Evolutionary conservation across 805 yeast genomes (phyloP).

Genomic region (Saturnispora halmiae): DNA sequence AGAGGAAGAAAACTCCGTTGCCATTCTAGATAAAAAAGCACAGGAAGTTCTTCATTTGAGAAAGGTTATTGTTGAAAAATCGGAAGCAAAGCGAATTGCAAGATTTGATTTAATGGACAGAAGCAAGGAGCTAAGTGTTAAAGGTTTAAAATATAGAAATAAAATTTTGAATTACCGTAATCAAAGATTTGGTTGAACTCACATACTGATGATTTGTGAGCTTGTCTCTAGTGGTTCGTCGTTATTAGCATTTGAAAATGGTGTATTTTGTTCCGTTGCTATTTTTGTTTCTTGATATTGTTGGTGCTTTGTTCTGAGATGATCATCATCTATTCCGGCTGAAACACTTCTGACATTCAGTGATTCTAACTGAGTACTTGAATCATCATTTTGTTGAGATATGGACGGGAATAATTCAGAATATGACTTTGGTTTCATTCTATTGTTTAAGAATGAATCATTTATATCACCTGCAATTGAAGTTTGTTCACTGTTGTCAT

Average conservation of each 20-base stretch:
- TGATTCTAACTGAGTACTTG: constrained; percentile 3
- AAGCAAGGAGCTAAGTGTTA: constrained; percentile 28
- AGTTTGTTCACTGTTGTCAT: constrained; percentile 9
- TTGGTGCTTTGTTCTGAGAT: background rate
- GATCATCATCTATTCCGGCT: background rate
- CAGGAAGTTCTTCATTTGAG: constrained; percentile 14
- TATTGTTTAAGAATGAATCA: constrained; percentile 1
- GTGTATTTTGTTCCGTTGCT: background rate
- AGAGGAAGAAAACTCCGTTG: constrained; percentile 41
- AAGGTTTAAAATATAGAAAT: constrained; percentile 58
- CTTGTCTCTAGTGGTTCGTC: constrained; percentile 15
- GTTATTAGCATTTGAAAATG: background rate
- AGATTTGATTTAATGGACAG: constrained; percentile 12
- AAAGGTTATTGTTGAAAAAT: constrained; percentile 19
- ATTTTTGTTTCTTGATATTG: background rate
- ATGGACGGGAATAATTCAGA: constrained; percentile 6
- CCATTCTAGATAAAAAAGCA: constrained; percentile 15
- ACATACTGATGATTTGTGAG: constrained; percentile 6
- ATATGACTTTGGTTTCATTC: constrained; percentile 4
- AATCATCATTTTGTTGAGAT: background rate
- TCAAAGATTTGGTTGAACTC: constrained; percentile 14
- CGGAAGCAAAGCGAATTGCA: constrained; percentile 38
- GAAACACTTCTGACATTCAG: constrained; percentile 5
- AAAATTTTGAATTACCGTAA: constrained; percentile 64
- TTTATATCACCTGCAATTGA: too few species aligned